Evolutionary conservation across 2,329 filamentous ascomycete species (phyloP).

Genomic region (Pochonia chlamydosporia): DNA sequence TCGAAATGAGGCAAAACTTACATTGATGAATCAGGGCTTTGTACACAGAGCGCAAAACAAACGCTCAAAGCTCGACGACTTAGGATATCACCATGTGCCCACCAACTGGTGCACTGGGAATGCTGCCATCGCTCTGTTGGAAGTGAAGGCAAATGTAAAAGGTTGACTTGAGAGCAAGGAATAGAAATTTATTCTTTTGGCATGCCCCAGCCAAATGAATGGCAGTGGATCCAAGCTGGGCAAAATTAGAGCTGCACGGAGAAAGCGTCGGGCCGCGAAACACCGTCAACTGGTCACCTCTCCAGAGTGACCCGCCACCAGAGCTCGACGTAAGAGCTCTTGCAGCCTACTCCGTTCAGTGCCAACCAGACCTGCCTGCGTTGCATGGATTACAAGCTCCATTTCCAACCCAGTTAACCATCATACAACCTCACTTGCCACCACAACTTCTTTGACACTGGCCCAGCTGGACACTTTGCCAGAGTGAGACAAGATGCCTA

Average conservation of each 20-base stretch:
- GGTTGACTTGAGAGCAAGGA: not conserved
- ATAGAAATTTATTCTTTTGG: constrained; percentile 5
- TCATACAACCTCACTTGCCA: not conserved
- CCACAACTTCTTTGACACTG: constrained; percentile 2
- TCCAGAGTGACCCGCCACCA: no score
- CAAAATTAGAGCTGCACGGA: constrained; percentile 3
- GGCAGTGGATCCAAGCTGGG: not conserved
- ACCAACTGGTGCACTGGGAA: no score
- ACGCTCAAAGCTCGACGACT: not conserved
- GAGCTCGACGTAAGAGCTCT: constrained; percentile 33
- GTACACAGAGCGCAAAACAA: not conserved
- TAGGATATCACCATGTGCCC: not conserved
- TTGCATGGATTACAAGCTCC: constrained; percentile 1
- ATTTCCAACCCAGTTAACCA: constrained; percentile 1
- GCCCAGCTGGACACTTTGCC: not conserved
- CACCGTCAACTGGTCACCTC: no score
- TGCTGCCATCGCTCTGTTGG: no score
- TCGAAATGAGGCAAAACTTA: not conserved
- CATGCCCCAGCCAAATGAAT: not conserved
- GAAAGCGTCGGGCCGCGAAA: constrained; percentile 15
- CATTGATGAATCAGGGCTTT: not conserved
- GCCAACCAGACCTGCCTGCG: no score
- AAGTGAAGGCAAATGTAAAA: no score
- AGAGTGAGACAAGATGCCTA: constrained; percentile 57
- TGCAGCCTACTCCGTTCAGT: constrained; percentile 25